A percentile compares a stretch with the other conserved stretches of the same genome.
Evolutionary conservation across 2,329 filamentous ascomycete genomes (phyloP).

Genomic region (Hansfordia pulvinata): DNA sequence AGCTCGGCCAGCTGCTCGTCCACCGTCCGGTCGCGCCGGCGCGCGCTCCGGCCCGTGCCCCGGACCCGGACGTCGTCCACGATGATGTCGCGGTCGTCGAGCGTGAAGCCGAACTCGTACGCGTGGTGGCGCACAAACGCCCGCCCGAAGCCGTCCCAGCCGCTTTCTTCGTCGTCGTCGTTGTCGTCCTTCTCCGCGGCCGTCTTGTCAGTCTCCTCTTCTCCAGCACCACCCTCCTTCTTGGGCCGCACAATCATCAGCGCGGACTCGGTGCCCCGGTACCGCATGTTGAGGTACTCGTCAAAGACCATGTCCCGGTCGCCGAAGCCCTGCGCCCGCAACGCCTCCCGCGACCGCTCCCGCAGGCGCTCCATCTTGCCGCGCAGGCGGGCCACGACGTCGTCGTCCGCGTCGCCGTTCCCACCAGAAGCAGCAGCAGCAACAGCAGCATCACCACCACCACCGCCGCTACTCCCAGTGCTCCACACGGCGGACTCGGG

Average conservation of each 20-base stretch:
- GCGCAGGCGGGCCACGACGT: conserved; percentile 48
- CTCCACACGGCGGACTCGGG: conserved; percentile 52
- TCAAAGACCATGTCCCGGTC: conserved; percentile 68
- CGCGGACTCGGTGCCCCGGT: conserved; percentile 79
- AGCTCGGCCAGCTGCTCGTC: conserved; percentile 69
- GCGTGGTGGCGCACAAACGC: conserved; percentile 81
- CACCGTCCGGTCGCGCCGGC: conserved; percentile 66
- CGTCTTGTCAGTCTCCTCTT: too few relatives aligned
- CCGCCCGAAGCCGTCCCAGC: conserved; percentile 67
- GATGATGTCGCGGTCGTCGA: conserved; percentile 74
- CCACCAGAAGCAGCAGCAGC: too few relatives aligned
- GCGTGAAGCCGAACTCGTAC: conserved; percentile 85
- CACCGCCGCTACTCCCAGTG: too few relatives aligned
- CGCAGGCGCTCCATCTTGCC: conserved; percentile 69
- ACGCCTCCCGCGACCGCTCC: conserved; percentile 52
- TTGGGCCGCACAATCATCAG: conserved; percentile 75
- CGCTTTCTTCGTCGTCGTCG: conserved; percentile 58
- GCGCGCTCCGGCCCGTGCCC: conserved; percentile 80
- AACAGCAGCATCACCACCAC: too few relatives aligned
- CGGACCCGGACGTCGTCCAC: conserved; percentile 81
- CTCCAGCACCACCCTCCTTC: too few relatives aligned
- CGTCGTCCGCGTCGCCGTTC: too few relatives aligned
- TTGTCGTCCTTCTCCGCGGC: conserved; percentile 45
- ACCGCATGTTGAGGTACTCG: conserved; percentile 89
- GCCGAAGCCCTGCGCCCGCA: conserved; percentile 68